Base-by-base conservation (phyloP, 345 rosid species). In the Euphorbia tirucalli region DNA sequence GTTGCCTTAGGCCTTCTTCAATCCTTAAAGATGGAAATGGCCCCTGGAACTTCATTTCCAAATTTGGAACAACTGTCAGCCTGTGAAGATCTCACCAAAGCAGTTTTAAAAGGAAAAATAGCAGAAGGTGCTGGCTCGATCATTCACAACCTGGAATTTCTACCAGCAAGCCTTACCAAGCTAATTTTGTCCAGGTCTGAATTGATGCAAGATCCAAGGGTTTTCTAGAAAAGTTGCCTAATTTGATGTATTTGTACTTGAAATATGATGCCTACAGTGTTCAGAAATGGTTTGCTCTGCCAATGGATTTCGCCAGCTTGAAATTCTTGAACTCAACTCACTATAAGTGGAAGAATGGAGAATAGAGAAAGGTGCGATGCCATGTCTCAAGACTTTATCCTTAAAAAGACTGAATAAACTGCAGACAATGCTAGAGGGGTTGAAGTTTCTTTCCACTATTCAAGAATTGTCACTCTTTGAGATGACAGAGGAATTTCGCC, bases 341-440 rank as follows among this genome's bases (percentile, higher is more conserved):
- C 15, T 58, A 58, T 1, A 0, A 21, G 35, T 67, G 15, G 35
- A 56, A 31, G 35, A 59, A 21, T 35, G 52, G 77, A 5, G 35
- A 35, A 35, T 68, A 31, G 72, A 59, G 52, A 25, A 74, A n/a
- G 59, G 71, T 30, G 71, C 77, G 22, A 44, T 66, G 72, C 61
- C 67, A 30, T 30, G 39, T 31, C 71, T 49, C 58, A 57, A 3
- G 8, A 66, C 14, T 66, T 66, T 30, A 32, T 0, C 0, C 8
- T 59, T 58, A 11, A 0, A 21, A 2, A 0, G 0, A 0, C 13
- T 66, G 7, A 7, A 0, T 0, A 24, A 16, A 31, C 35, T 74
- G 35, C 32, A 4, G 28, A 60, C 27, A 70, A 16, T 72, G 13
- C 70, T 57, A n/a, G 32, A 25, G 54, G 46, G 58, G 22, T 46